Percentiles rank a stretch among this genome's conserved stretches.
Conservation (phyloP, 2,329 filamentous ascomycete species). For the Verticillium zaregamsianum region DNA sequence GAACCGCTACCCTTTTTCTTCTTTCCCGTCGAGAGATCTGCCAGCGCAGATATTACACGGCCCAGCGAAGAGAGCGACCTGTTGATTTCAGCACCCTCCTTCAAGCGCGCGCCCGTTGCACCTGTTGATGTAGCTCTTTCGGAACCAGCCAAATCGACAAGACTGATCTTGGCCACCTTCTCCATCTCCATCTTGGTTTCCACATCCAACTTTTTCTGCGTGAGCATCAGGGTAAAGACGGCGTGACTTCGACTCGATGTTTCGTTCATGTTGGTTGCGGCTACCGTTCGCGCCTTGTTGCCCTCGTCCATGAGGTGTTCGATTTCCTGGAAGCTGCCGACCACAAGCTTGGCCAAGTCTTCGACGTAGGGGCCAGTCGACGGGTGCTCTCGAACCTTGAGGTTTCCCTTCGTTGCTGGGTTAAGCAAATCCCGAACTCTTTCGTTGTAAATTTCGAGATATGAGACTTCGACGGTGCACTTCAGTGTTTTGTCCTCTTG, state of each 20-base stretch:
- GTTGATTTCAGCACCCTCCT: constrained; percentile 98
- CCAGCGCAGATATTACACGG: constrained; percentile 93
- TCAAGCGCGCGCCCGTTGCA: constrained; percentile 88
- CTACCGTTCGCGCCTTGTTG: constrained; percentile 96
- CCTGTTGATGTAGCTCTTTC: constrained; percentile 97
- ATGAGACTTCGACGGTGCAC: constrained; percentile 96
- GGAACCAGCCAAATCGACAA: constrained; percentile 96
- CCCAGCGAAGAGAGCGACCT: constrained; percentile 92
- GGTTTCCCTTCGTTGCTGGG: constrained; percentile 89
- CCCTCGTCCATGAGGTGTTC: constrained; percentile 98
- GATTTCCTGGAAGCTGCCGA: constrained; percentile 90
- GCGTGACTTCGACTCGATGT: constrained; percentile 97
- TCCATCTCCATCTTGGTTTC: constrained; percentile 97
- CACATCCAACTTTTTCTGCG: constrained; percentile 84
- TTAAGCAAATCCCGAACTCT: constrained; percentile 93
- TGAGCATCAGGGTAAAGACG: constrained; percentile 93
- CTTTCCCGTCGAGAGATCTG: constrained; percentile 82
- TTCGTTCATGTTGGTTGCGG: constrained; percentile 99
- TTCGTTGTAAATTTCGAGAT: constrained; percentile 99
- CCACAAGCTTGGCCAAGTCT: constrained; percentile 91
- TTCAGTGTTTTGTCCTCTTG: constrained; percentile 70
- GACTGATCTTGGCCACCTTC: constrained; percentile 95
- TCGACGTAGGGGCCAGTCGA: constrained; percentile 98
- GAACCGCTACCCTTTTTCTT: constrained; percentile 70
- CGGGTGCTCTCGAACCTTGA: constrained; percentile 96